phyloP scores from a whole-genome alignment of 1,284 basidiomycete species.

The Tilletia indica region DNA sequence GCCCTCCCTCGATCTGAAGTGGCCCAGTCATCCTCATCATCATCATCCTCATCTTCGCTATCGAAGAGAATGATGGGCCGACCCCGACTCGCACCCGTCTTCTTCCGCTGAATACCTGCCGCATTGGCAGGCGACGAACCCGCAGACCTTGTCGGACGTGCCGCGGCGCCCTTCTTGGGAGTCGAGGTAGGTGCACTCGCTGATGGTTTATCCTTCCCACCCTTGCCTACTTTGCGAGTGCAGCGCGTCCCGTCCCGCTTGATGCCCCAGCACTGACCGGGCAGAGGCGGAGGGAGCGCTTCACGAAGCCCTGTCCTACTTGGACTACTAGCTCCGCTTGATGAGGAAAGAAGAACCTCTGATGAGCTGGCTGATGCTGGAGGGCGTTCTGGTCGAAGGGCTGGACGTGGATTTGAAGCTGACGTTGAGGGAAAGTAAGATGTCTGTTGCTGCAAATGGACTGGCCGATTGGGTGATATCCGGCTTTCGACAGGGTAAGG shows the following conservation, averaged over 20 bases:
- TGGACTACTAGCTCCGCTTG: neutral
- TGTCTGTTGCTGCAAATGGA: neutral
- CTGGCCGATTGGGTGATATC: too few relatives aligned
- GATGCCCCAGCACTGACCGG: constrained; percentile 43
- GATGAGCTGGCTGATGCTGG: too few relatives aligned
- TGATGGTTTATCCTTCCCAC: constrained; percentile 4
- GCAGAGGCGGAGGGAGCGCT: constrained; percentile 21
- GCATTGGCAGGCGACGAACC: constrained; percentile 9
- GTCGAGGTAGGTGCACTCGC: neutral
- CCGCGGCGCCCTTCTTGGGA: neutral
- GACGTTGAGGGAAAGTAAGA: neutral
- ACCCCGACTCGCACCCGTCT: neutral
- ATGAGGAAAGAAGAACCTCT: neutral
- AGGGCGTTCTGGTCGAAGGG: too few relatives aligned
- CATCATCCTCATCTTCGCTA: constrained; percentile 18
- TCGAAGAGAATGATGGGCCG: constrained; percentile 24
- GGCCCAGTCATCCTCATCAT: constrained; percentile 20
- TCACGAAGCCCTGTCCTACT: constrained; percentile 17
- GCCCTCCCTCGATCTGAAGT: too few relatives aligned
- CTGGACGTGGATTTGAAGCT: too few relatives aligned
- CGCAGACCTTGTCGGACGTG: neutral
- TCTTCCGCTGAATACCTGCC: neutral
- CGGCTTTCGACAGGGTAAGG: too few relatives aligned
- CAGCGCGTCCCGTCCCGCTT: constrained; percentile 37
- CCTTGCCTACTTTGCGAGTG: constrained; percentile 24